Conservation (phyloP, 2,329 filamentous ascomycete genomes). For the Pyricularia pennisetigena region DNA sequence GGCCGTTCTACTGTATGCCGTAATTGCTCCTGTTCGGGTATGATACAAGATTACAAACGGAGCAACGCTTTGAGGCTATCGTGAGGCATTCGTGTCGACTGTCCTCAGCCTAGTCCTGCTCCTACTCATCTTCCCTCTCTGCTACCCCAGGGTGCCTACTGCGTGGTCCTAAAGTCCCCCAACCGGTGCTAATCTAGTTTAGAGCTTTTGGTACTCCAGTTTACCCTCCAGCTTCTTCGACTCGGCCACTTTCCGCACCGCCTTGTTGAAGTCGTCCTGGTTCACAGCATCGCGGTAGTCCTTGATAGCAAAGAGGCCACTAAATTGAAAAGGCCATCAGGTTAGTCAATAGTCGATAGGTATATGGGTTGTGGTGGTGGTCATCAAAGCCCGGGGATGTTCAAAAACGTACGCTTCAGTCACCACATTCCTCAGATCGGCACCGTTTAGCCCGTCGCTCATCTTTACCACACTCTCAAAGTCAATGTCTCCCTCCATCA, state of each 20-base stretch:
- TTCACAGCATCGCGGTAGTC: conserved; percentile 93
- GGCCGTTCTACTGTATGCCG: background rate
- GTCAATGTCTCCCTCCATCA: conserved; percentile 89
- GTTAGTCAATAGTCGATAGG: background rate
- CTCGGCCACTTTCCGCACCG: conserved; percentile 93
- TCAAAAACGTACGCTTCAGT: conserved; percentile 77
- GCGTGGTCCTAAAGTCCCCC: background rate
- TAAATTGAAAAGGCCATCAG: conserved; percentile 27
- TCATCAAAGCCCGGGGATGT: too few species aligned
- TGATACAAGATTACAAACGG: conserved; percentile 1
- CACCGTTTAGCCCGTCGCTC: conserved; percentile 96
- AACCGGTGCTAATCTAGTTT: conserved; percentile 18
- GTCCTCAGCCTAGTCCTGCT: background rate
- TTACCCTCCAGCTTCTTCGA: conserved; percentile 98
- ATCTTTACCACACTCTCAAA: conserved; percentile 99
- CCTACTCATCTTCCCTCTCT: background rate
- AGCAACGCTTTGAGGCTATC: background rate
- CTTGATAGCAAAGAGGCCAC: conserved; percentile 95
- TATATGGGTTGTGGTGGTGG: background rate
- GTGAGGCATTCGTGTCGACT: background rate
- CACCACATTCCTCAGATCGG: conserved; percentile 93
- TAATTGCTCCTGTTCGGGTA: background rate
- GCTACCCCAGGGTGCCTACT: background rate
- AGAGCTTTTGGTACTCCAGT: conserved; percentile 94
- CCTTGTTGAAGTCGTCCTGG: conserved; percentile 99